Base-by-base conservation (phyloP, 2,329 filamentous ascomycete species). In the Hymenoscyphus albidus region DNA sequence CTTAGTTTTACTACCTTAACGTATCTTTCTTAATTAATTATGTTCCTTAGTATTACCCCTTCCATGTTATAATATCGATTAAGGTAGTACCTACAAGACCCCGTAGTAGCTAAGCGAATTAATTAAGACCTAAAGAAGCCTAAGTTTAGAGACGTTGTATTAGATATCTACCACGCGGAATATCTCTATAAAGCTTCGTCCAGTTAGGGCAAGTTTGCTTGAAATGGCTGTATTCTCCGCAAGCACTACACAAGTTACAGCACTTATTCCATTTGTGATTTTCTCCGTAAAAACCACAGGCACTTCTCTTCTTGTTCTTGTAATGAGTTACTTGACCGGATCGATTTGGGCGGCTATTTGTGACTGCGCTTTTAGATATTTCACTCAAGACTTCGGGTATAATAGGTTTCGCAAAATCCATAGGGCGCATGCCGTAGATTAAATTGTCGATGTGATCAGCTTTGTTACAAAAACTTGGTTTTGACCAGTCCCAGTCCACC, bases 191-290 rank as follows among this genome's bases (percentile, higher is more conserved):
- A 48, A 7, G n/a, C 18, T 48, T 9, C 14, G n/a, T 9, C 18
- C 16, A 48, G 14, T 10, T 48, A 22, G 9, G 9, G 5, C 44
- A 48, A 16, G n/a, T 48, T 22, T 48, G 18, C 44, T 48, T 48
- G 5, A 48, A 62, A 14, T 62, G 35, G 2, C 61, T 54, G 39
- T 44, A 62, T 2, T 57, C 31, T 16, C 61, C 61, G 18, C 54
- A 62, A 31, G 27, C 18, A 27, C 4, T 3, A 5, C 59, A 64
- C 13, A 64, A 55, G 14, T 64, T 64, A 13, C 18, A 58, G 40
- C 59, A 64, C 1, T 64, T 39, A 13, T 38, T 6, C 63, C 54
- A 64, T 32, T n/a, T n/a, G 58, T 64, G 63, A 38, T 18, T 22
- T 39, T 64, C 59, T 31, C 55, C 40, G 40, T 59, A 64, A 35